A percentile compares a stretch with the other conserved stretches of the same genome.
Evolutionary conservation across 2,329 filamentous ascomycete genomes (phyloP).

Genomic region (Magnaporthiopsis rhizophila): DNA sequence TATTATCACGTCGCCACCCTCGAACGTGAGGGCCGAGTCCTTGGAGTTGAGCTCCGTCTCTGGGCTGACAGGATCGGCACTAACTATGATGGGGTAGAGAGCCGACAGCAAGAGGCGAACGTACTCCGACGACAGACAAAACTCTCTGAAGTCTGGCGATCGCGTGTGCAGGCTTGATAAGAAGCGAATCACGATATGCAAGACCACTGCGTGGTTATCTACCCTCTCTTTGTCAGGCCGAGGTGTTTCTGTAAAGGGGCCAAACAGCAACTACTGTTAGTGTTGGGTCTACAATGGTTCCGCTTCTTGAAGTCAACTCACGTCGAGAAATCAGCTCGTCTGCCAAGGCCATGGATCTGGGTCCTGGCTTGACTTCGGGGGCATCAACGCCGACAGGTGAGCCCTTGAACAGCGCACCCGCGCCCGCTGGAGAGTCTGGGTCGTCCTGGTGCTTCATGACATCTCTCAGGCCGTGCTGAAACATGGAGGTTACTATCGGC

Average conservation of each 20-base stretch:
- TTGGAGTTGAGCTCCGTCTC: slow-evolving; percentile 82
- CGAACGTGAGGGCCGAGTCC: slow-evolving; percentile 73
- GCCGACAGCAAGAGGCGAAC: slow-evolving; percentile 69
- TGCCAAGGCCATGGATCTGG: slow-evolving; percentile 59
- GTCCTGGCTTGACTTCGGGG: slow-evolving; percentile 27
- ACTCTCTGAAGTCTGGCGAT: slow-evolving; percentile 74
- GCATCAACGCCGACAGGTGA: slow-evolving; percentile 7
- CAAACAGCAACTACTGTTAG: neutral
- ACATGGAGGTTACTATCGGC: slow-evolving; percentile 74
- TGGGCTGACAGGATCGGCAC: slow-evolving; percentile 72
- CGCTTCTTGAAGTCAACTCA: neutral
- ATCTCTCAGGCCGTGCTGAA: slow-evolving; percentile 74
- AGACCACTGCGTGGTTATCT: slow-evolving; percentile 52
- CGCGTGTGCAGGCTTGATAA: slow-evolving; percentile 69
- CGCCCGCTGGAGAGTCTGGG: slow-evolving; percentile 41
- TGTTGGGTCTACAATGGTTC: slow-evolving; percentile 29
- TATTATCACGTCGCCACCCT: slow-evolving; percentile 77
- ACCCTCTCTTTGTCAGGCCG: slow-evolving; percentile 40
- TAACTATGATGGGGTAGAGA: slow-evolving; percentile 82
- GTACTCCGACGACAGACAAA: slow-evolving; percentile 72
- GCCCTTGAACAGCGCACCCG: slow-evolving; percentile 14
- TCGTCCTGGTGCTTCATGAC: slow-evolving; percentile 55
- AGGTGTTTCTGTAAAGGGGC: slow-evolving; percentile 18
- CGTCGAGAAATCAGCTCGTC: slow-evolving; percentile 43
- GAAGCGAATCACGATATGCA: slow-evolving; percentile 73